These are phyloP conservation scores for Populus hybrid DNA, from an alignment of 441 rosid species.

Conservation along the genomic window DNA sequence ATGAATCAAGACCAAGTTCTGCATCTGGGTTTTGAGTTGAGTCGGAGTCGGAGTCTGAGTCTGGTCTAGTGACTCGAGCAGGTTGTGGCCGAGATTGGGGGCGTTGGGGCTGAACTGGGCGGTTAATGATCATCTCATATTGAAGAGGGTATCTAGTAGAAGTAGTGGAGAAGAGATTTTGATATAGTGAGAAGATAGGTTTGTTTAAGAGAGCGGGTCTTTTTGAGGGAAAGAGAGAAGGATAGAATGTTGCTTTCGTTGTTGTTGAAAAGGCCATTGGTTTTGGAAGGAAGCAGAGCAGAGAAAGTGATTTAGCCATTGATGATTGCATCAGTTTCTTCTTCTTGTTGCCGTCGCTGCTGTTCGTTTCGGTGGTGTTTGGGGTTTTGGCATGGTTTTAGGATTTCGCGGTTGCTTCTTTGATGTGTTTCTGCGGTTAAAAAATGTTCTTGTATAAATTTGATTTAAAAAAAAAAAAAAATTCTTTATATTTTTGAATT, in stretches of 20 bases:
- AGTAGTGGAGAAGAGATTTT: constrained; percentile 40
- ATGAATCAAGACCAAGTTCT: constrained; percentile 58
- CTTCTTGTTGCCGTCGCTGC: background rate
- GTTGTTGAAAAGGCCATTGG: constrained; percentile 12
- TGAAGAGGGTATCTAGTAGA: constrained; percentile 81
- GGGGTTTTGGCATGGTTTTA: constrained; percentile 7
- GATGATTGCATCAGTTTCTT: background rate
- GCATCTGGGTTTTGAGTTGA: constrained; percentile 27
- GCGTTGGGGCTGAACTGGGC: constrained; percentile 52
- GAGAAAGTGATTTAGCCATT: constrained; percentile 38
- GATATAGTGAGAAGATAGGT: constrained; percentile 23
- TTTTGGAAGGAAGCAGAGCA: constrained; percentile 34
- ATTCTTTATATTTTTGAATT: no score
- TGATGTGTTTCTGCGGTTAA: no score
- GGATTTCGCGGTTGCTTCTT: no score
- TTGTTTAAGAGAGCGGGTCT: constrained; percentile 16
- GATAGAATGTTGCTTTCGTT: constrained; percentile 5
- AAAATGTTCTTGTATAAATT: no score
- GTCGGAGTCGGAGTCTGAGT: constrained; percentile 32
- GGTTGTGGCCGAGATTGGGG: constrained; percentile 41
- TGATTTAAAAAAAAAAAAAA: no score
- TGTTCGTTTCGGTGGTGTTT: background rate
- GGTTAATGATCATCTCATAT: constrained; percentile 75
- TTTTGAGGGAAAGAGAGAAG: constrained; percentile 24
- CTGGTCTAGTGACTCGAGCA: constrained; percentile 23